Base-by-base conservation (phyloP, 495 filamentous ascomycete genomes). In the Neurospora intermedia region DNA sequence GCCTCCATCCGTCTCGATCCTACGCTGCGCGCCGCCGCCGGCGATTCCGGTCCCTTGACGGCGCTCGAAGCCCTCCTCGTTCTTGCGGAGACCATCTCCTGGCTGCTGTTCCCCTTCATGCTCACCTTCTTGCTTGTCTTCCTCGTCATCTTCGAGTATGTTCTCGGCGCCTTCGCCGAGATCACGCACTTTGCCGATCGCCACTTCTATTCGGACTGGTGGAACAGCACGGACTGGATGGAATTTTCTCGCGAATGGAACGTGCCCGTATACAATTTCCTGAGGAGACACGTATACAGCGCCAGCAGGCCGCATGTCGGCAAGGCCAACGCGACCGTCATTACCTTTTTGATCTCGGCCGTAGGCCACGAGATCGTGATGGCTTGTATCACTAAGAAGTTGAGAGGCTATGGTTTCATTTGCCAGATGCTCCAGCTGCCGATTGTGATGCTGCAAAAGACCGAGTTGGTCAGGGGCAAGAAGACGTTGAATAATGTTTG, bases 221-320 rank as follows among this genome's bases (percentile, higher is more conserved):
- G 95, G 94, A 93, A 93, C 82, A 87, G 84, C 71, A 90, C 89
- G 73, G 90, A 93, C 84, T 93, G 94, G 94, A 90, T 99, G 73
- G 96, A 99, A 81, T 99, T 99, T 82, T 94, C 91, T 23, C 88
- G 96, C 72, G 94, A 98, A 84, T 99, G 96, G 96, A 99, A 99
- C 80, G 90, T 97, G 59, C 96, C 96, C 69, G 96, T 99, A n/a
- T 96, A 99, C 84, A 91, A 94, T 79, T 99, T 98, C 85, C 90
- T 99, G 75, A 89, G 96, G 10, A 89, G 96, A 15, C 96, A 99
- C 81, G 96, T 99, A 75, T 99, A 98, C 83, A 90, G 87, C 70
- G 93, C 93, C 4, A 90, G 91, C 41, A 86, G 91, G 42, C 86
- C 88, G 15, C 88, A 91, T 76, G 90, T 96, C 76, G 93, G 92